These are phyloP conservation scores for Podosphaera aphanis DNA, from an alignment of 2,329 filamentous ascomycete species.

Conservation along the genomic window DNA sequence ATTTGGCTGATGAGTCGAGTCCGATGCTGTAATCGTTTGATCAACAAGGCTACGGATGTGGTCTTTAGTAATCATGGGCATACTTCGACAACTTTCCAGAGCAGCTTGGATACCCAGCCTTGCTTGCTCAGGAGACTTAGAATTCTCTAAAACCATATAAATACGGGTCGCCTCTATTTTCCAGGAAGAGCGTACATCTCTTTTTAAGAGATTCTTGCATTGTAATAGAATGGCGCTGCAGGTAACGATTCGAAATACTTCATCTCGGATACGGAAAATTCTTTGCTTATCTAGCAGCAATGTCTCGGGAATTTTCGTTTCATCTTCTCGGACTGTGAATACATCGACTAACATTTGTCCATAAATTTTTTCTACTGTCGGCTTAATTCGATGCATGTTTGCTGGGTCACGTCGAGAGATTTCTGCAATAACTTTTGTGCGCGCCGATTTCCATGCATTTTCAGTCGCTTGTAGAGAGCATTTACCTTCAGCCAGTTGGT, in stretches of 20 bases:
- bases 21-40: slow-evolving; percentile 24
- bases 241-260: slow-evolving; percentile 43
- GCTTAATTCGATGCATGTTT: slow-evolving; percentile 34
- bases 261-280: slow-evolving; percentile 30
- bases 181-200: slow-evolving; percentile 58
- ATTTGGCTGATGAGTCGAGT: slow-evolving; percentile 16
- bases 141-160: slow-evolving; percentile 40
- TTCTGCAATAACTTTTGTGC: slow-evolving; percentile 40
- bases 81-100: slow-evolving; percentile 36
- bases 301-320: slow-evolving; percentile 44
- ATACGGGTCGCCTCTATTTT: slow-evolving; percentile 51
- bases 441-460: slow-evolving; percentile 40
- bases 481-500: slow-evolving; percentile 34
- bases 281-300: slow-evolving; percentile 44
- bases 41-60: slow-evolving; percentile 34
- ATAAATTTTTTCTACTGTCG: slow-evolving; percentile 47
- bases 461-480: slow-evolving; percentile 35
- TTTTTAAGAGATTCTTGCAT: slow-evolving; percentile 62
- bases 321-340: slow-evolving; percentile 40
- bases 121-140: slow-evolving; percentile 23
- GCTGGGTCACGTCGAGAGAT: slow-evolving; percentile 45
- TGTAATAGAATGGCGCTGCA: slow-evolving; percentile 54
- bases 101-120: slow-evolving; percentile 38
- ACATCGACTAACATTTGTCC: slow-evolving; percentile 53
- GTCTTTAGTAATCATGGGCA: slow-evolving; percentile 36